Base-by-base conservation (phyloP, 164 flowering plant genomes). In the Chimonanthus praecox region DNA sequence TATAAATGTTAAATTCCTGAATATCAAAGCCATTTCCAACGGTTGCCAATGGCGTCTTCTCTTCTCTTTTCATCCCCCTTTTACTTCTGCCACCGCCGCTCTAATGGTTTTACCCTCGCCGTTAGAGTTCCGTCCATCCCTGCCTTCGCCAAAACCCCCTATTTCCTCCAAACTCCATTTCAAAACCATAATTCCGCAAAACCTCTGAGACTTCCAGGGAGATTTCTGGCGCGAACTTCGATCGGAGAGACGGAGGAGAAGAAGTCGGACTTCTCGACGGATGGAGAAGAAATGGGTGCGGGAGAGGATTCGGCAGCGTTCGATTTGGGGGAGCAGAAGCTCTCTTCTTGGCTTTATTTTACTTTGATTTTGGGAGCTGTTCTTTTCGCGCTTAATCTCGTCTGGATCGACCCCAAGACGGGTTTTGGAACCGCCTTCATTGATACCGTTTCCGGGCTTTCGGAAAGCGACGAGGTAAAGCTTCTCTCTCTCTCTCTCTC, bases 291-390 rank as follows among this genome's bases (percentile, higher is more conserved):
- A 33, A 33, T 33, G 33, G 33, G 1, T 33, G 33, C 33, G 33
- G 98, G 99, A 0, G 99, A 94, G 84, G 97, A 94, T 72, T 87
- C 97, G 0, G 99, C 97, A 10, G 83, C 58, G 0, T 94, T 94
- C 64, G 86, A 89, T 10, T 73, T 94, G 44, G 77, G 82, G 5
- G 73, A 87, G 72, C 98, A 92, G 83, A 92, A 87, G 81, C 66
- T 91, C 10, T 70, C 86, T 61, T 93, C 99, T 20, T 95, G 99
- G 99, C 63, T 93, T 71, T 90, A 89, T 75, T 95, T 95, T 73
- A 69, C 80, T 50, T 83, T 81, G 13, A 80, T 93, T 73, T 76
- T 93, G 66, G 96, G 98, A 1, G 86, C 83, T 76, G 98, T 95
- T 69, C 80, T 93, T 11, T 85, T 81, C 58, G 82, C 85, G 6